Percentiles rank a stretch among this genome's conserved stretches.
These are phyloP conservation scores for Stereocaulon alpinum DNA, from an alignment of 495 filamentous ascomycete genomes.

Conservation along the genomic window DNA sequence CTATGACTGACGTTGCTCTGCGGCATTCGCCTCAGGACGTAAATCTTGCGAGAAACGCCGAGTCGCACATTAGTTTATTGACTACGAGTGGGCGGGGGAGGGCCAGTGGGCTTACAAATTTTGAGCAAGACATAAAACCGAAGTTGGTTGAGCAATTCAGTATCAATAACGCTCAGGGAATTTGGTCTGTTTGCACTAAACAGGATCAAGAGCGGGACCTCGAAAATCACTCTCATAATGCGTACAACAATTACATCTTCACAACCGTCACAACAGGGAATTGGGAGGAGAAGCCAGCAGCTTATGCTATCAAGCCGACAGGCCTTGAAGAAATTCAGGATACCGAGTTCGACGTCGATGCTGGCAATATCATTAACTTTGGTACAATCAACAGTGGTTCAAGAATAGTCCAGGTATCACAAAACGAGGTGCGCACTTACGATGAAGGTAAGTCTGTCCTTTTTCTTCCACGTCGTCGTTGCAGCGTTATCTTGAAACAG, in stretches of 20 bases:
- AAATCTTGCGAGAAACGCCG: slow-evolving; percentile 31
- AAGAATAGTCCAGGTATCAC: slow-evolving; percentile 74
- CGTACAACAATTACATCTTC: slow-evolving; percentile 60
- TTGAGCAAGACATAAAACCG: slow-evolving; percentile 67
- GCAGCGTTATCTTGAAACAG: background rate
- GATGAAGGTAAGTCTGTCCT: slow-evolving; percentile 58
- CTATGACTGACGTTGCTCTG: slow-evolving; percentile 61
- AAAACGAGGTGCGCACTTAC: slow-evolving; percentile 74
- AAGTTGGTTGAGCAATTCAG: slow-evolving; percentile 41
- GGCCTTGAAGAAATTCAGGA: slow-evolving; percentile 55
- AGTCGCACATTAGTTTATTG: slow-evolving; percentile 57
- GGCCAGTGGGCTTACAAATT: slow-evolving; percentile 59
- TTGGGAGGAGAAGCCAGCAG: slow-evolving; percentile 42
- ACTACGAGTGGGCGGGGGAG: slow-evolving; percentile 57
- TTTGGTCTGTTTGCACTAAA: slow-evolving; percentile 55
- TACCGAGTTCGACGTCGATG: slow-evolving; percentile 83
- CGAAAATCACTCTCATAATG: slow-evolving; percentile 30
- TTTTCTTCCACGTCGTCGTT: background rate
- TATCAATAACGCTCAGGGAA: slow-evolving; percentile 45
- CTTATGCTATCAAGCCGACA: slow-evolving; percentile 48
- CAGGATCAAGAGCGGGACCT: slow-evolving; percentile 29
- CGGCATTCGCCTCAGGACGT: slow-evolving; percentile 36
- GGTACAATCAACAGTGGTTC: slow-evolving; percentile 62
- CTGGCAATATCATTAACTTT: slow-evolving; percentile 71
- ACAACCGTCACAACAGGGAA: slow-evolving; percentile 50